Evolutionary conservation across 2,329 filamentous ascomycete species (phyloP), one percentile per base, ranked within the genome.

Genomic region (Metarhizium brunneum): DNA sequence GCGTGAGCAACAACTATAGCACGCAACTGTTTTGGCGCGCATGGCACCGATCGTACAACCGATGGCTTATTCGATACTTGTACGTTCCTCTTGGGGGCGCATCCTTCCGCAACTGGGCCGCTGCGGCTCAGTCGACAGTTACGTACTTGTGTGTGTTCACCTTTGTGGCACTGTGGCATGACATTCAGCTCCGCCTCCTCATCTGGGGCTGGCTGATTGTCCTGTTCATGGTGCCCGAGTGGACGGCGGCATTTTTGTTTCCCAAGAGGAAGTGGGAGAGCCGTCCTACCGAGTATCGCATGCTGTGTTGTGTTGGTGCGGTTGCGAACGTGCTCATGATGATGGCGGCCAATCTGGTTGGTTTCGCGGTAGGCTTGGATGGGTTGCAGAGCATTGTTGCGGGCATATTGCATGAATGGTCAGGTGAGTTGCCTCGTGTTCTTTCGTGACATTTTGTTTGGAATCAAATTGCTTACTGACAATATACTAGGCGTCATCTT

Each of bases 151-250:
- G 86, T 4, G 89, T 96, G 36, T 99, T 99, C 68, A 96, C 91
- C 0, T 99, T 99, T 65, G 94, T 99, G 29, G 95, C 94, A 0
- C 77, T 99, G 32, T 99, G 94, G 94, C 94, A 99, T 72, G 94
- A 99, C 65, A 95, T 99, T 65, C 87, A 95, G 72, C 81, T 97
- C 35, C 83, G 87, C 10, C 77, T 99, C 43, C 79, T 99, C 36
- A 87, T 95, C 69, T 99, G 94, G 94, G 92, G 94, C 32, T 99
- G 94, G 94, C 79, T 99, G 43, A 84, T 99, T 60, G 92, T 95
- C 0, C 74, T 97, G 29, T 99, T 99, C 72, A 90, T 99, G 69
- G 69, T 96, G 6, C 94, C 94, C 0, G 94, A 99, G 74, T 82
- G 92, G 62, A 73, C 88, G 7, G 90, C 84, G 0, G 76, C 77